These are phyloP conservation scores for Hypsizygus marmoreus DNA, from an alignment of 768 basidiomycete genomes.

Conservation along the genomic window DNA sequence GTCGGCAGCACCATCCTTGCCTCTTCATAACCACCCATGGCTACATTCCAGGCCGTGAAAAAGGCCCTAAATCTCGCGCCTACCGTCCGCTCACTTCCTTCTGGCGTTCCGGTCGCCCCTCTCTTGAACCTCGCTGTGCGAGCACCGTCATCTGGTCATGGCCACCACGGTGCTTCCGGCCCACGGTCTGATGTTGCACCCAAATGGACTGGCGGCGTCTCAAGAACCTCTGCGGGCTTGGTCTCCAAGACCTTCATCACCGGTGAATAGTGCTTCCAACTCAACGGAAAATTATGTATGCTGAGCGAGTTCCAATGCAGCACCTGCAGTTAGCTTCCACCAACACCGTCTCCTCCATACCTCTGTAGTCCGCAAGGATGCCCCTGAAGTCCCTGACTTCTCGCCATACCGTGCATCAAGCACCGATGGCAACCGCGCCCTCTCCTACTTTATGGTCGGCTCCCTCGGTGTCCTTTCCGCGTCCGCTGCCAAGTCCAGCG, in stretches of 20 bases:
- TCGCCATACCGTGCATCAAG: conserved; percentile 75
- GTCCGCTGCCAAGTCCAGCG: conserved; percentile 89
- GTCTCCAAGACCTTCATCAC: conserved; percentile 64
- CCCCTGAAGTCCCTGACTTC: conserved; percentile 89
- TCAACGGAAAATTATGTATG: not conserved
- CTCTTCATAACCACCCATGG: conserved; percentile 49
- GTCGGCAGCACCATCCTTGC: too few species aligned
- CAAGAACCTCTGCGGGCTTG: conserved; percentile 52
- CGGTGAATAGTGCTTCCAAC: conserved; percentile 44
- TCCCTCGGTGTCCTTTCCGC: conserved; percentile 92
- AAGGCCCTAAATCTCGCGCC: conserved; percentile 82
- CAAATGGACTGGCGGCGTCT: conserved; percentile 62
- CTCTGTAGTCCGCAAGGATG: conserved; percentile 65
- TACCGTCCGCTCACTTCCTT: conserved; percentile 76
- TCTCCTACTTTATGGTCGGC: conserved; percentile 91
- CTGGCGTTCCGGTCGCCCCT: conserved; percentile 78
- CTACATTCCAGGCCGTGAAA: conserved; percentile 73
- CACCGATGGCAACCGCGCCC: conserved; percentile 65
- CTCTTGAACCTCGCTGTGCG: conserved; percentile 73
- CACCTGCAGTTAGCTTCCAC: conserved; percentile 52
- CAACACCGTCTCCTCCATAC: conserved; percentile 80
- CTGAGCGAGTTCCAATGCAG: conserved; percentile 28
- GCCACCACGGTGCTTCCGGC: conserved; percentile 53
- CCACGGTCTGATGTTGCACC: conserved; percentile 66
- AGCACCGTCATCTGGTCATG: conserved; percentile 60